A percentile compares a stretch with the other conserved stretches of the same genome.
Conservation (phyloP, 2,329 filamentous ascomycete genomes). For the Phyllosticta ampelicida region DNA sequence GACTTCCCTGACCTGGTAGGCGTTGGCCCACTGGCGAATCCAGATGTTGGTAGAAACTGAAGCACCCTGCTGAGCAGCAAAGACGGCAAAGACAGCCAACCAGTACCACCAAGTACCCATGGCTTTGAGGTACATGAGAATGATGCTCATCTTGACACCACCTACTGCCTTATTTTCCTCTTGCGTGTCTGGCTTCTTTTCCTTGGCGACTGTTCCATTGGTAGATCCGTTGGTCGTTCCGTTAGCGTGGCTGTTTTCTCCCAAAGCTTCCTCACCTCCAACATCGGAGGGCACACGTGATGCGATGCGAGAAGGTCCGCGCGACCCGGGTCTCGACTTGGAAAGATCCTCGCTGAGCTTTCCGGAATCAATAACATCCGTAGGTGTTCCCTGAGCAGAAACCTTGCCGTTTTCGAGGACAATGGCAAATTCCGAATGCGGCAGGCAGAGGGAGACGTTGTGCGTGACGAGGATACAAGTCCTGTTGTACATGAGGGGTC, state of each 20-base stretch:
- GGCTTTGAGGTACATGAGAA: constrained; percentile 70
- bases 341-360: constrained; percentile 77
- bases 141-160: constrained; percentile 77
- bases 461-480: constrained; percentile 96
- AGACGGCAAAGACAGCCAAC: constrained; percentile 63
- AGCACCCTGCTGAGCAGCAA: constrained; percentile 71
- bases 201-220: constrained; percentile 35
- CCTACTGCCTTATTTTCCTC: constrained; percentile 71
- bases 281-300: constrained; percentile 71
- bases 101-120: constrained; percentile 99
- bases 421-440: constrained; percentile 69
- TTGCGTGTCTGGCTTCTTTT: constrained; percentile 13
- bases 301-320: constrained; percentile 58
- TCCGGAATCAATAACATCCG: constrained; percentile 74
- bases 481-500: constrained; percentile 74
- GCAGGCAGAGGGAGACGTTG: constrained; percentile 80
- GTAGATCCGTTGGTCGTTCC: constrained; percentile 36
- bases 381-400: constrained; percentile 61
- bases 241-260: constrained; percentile 34
- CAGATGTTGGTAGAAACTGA: constrained; percentile 85
- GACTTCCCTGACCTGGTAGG: constrained; percentile 51
- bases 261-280: constrained; percentile 43
- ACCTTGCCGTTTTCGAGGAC: constrained; percentile 81
- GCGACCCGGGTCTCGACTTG: constrained; percentile 62
- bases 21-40: constrained; percentile 92